These are phyloP conservation scores for Shiraia bambusicola DNA, from an alignment of 2,329 filamentous ascomycete species.

Conservation along the genomic window DNA sequence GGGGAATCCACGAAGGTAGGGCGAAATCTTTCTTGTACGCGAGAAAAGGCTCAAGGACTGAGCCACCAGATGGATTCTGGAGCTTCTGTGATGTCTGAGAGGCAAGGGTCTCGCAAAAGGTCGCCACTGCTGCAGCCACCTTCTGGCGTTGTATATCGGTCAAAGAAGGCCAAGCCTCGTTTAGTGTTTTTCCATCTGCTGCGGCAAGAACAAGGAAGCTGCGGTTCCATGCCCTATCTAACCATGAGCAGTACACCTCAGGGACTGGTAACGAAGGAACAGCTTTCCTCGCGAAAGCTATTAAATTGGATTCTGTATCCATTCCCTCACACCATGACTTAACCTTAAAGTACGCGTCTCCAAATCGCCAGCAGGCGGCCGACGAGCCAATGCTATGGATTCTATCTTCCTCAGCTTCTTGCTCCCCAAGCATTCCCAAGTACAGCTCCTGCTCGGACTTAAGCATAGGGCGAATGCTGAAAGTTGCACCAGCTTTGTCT, in stretches of 20 bases:
- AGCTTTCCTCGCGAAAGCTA: background rate
- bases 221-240: background rate
- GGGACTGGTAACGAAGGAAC: background rate
- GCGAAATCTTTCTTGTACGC: background rate
- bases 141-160: background rate
- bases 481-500: background rate
- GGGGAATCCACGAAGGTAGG: background rate
- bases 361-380: background rate
- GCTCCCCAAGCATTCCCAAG: background rate
- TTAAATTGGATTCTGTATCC: background rate
- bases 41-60: background rate
- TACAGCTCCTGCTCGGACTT: background rate
- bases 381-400: background rate
- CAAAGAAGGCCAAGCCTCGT: background rate
- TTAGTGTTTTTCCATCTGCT: background rate
- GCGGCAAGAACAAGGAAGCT: background rate
- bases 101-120: background rate
- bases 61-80: background rate
- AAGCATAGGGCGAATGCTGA: background rate
- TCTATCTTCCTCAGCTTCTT: background rate
- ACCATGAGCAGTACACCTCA: background rate
- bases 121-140: background rate
- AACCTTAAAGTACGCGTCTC: background rate
- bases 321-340: background rate
- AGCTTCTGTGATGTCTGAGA: background rate